Percentiles rank a stretch among this genome's conserved stretches.
phyloP scores from a whole-genome alignment of 2,329 filamentous ascomycete species.

The Akanthomyces muscarius region DNA sequence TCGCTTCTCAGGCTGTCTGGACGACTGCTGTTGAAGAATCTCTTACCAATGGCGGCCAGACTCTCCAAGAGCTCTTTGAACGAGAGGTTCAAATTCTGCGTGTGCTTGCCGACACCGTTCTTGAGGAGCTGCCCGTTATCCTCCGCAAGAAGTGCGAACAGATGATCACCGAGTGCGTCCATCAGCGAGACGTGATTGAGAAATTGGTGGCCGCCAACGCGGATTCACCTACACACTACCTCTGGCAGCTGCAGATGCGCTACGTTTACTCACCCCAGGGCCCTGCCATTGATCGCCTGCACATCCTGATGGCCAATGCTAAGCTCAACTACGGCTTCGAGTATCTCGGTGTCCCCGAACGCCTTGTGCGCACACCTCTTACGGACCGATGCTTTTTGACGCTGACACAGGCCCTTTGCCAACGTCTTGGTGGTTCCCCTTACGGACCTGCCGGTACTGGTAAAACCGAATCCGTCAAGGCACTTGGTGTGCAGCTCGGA shows the following conservation, averaged over 20 bases:
- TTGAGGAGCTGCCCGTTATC: constrained; percentile 83
- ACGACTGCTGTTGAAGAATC: constrained; percentile 80
- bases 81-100: constrained; percentile 81
- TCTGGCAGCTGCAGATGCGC: constrained; percentile 96
- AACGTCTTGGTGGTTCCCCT: constrained; percentile 91
- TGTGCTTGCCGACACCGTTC: constrained; percentile 80
- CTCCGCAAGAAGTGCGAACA: constrained; percentile 96
- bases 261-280: constrained; percentile 82
- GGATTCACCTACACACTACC: constrained; percentile 70
- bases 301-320: constrained; percentile 96
- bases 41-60: constrained; percentile 66
- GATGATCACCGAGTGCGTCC: constrained; percentile 97
- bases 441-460: constrained; percentile 97
- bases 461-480: constrained; percentile 99
- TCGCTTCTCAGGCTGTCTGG: constrained; percentile 93
- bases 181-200: constrained; percentile 90
- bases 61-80: constrained; percentile 68
- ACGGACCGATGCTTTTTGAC: constrained; percentile 99
- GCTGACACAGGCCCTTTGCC: constrained; percentile 90
- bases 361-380: constrained; percentile 91
- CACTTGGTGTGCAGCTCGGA: constrained; percentile 90
- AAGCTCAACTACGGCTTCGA: constrained; percentile 95
- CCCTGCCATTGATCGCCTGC: constrained; percentile 76
- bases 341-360: constrained; percentile 92
- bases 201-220: constrained; percentile 77